Base-by-base conservation (phyloP, 331 rosid species). In the Malus hybrid region DNA sequence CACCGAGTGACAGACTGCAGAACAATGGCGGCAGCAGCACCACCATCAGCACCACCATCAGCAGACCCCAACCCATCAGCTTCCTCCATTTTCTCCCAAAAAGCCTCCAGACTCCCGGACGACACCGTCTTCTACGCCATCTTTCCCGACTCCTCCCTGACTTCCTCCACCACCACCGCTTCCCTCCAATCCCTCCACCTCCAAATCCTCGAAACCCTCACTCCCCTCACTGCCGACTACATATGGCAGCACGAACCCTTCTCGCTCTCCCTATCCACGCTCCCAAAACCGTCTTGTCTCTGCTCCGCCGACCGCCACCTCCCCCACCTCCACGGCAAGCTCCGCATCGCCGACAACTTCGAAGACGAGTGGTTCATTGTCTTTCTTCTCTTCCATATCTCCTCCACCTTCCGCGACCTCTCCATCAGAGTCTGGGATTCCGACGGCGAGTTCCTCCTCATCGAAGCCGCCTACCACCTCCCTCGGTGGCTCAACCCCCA, bases 401-500 rank as follows among this genome's bases (percentile, higher is more conserved):
- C 97, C 63, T 26, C 46, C 8, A 63, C 32, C 26, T 89, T 95
- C 76, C 88, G 96, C 4, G 73, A 88, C 42, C 86, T 95, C 79
- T 90, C 97, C 30, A 39, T 92, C 75, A 83, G 93, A 16, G 75
- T 89, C 7, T 95, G 99, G 99, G 99, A 95, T 82, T 81, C 93
- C 32, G 97, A 95, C 75, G 97, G 99, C 50, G 99, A 92, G 85
- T 92, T 95, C 76, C 79, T 95, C 29, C 99, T 95, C 77, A 89
- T 95, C 10, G 97, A 95, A 66, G 92, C 99, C 15, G 99, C 97
- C 61, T 90, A 89, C 75, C 96, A 95, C 81, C 92, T 92, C 74
- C 97, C 97, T n/a, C 96, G 97, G n/a, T 95, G 99, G 99, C 84
- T 92, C 71, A 88, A 89, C 79, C 99, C 97, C 0, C 96, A 89